Evolutionary conservation across 2,329 filamentous ascomycete genomes (phyloP), one percentile per base, ranked within the genome.

Genomic region (Ophiostoma perfectum): DNA sequence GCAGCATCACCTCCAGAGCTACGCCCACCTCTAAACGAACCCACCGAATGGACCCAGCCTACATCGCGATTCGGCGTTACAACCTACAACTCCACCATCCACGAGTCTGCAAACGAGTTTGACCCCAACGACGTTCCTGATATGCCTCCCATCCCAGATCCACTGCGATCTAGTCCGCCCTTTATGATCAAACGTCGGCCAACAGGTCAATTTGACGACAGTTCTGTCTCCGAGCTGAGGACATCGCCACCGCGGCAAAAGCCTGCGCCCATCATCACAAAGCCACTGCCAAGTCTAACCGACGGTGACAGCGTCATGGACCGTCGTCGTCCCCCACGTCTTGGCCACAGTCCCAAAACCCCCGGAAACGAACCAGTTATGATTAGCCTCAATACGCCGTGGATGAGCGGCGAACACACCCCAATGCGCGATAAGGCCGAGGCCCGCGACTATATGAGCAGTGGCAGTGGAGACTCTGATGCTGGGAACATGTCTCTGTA

Each of bases 41-140:
- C 68, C 4, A 38, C 27, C 14, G 74, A 82, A 49, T 82, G 81
- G 80, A 77, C 79, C 12, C 82, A 85, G 68, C 85, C 85, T 5
- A 76, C 80, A 2, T 89, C 86, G 65, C 84, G 85, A 63, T 90
- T 89, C 76, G 90, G 87, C 76, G 80, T 84, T 71, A 88, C 85
- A 7, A 89, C 86, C 1, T 87, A 84, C 38, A 36, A 27, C 49
- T 85, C 86, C 1, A 83, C 85, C 5, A 76, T 81, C 62, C 77
- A 78, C 12, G 80, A 77, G 18, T 81, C 76, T 60, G 39, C 45
- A 6, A 36, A 66, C 64, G 72, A 70, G 4, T 70, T 66, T 45
- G 68, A 71, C 18, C 11, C 55, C 36, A 52, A 16, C 52, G 67
- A 70, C 62, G 55, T 67, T 8, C 70, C 72, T 0, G 66, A 70